These are phyloP conservation scores for Laburnicola sp. DNA, from an alignment of 2,329 filamentous ascomycete species.

Conservation along the genomic window DNA sequence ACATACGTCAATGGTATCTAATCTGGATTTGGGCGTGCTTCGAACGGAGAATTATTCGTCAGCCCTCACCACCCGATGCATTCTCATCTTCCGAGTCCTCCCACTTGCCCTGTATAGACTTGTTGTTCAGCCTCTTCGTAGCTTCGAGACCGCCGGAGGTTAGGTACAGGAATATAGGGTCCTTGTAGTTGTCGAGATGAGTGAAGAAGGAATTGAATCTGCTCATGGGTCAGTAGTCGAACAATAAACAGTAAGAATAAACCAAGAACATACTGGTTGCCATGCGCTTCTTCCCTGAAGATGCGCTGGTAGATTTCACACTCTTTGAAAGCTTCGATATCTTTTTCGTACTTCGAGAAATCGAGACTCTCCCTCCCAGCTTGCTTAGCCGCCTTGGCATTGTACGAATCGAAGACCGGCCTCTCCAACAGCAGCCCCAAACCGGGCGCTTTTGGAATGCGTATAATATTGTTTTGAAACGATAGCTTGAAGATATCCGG, in stretches of 20 bases:
- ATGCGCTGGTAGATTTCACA: conserved; percentile 89
- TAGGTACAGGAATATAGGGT: conserved; percentile 54
- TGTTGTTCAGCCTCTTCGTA: conserved; percentile 42
- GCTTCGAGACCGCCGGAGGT: conserved; percentile 53
- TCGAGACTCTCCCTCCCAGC: conserved; percentile 71
- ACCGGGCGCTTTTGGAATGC: conserved; percentile 91
- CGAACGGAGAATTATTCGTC: too few species aligned
- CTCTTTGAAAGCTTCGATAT: conserved; percentile 89
- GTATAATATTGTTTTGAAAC: conserved; percentile 71
- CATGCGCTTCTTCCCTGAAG: conserved; percentile 84
- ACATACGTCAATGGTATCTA: too few species aligned
- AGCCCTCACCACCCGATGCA: conserved; percentile 40
- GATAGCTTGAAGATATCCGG: conserved; percentile 71
- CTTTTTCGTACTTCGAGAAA: conserved; percentile 74
- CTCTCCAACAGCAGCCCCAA: conserved; percentile 85
- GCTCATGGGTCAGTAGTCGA: conserved; percentile 15
- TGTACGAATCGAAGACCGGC: conserved; percentile 90
- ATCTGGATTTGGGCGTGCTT: too few species aligned
- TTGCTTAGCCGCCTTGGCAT: conserved; percentile 67
- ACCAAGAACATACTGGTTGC: conserved; percentile 71
- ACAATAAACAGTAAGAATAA: neutral
- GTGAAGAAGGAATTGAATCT: conserved; percentile 55
- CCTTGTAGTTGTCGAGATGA: conserved; percentile 55
- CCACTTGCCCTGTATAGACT: conserved; percentile 30
- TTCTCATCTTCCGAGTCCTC: conserved; percentile 44